Evolutionary conservation across 257 asterid genomes (phyloP), one percentile per base, ranked within the genome.

Genomic region (Solanum sejunctum): DNA sequence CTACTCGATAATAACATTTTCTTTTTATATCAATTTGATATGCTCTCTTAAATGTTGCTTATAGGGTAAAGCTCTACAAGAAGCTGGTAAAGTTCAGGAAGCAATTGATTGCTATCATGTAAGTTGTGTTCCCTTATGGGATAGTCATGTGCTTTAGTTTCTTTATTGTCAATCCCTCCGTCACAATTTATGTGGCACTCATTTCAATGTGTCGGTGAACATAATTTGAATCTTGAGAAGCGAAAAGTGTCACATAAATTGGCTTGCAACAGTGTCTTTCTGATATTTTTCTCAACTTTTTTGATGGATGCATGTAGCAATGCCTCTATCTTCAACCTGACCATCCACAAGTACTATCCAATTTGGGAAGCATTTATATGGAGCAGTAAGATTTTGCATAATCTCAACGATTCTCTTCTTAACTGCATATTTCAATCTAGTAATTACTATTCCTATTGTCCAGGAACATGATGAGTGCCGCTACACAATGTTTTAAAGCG

Each of bases 51-150:
- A 36, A 49, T 17, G 75, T 77, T 67, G 70, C 85, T 85, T 79
- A 58, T 86, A 97, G 98, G 98, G 98, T 41, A 94, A 92, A 90
- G 99, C 95, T 84, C 90, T 97, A 87, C 95, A 94, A 93, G 99
- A 97, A 89, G 93, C 98, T 80, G 95, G 94, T 66, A 90, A 95
- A 92, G 92, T 91, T 63, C 98, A 95, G 70, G 99, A 97, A 89
- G 98, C 97, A 83, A 95, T 94, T 61, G 93, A 90, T 84, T 97
- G 96, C 89, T 97, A 94, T 84, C 92, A 93, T 61, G 99, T 95
- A 88, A 82, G 97, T 90, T 83, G 72, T 78, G 26, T 60, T 84
- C 87, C 71, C 7, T 67, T 67, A 26, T 87, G 28, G 28, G 66
- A 49, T 82, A 83, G 6, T 64, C 43, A 64, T 64, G 26, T 64